A percentile compares a stretch with the other conserved stretches of the same genome.
Conservation (phyloP, 139 green algal species). For the Closterium sp. region DNA sequence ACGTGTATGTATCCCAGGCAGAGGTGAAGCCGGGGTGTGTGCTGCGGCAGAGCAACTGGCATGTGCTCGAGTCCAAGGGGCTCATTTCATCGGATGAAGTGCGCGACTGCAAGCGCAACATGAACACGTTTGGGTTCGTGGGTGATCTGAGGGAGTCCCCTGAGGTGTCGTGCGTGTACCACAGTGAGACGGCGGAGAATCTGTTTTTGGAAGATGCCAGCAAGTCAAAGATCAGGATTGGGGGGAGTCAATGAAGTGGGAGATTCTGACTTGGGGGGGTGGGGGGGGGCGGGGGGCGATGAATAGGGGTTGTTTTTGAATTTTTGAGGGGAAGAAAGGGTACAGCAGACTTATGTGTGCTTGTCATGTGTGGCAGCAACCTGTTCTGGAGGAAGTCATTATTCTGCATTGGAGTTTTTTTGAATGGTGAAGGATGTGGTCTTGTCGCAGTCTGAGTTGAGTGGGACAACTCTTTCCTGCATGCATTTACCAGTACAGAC, state of each 20-base stretch:
- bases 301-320: too few species aligned
- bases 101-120: constrained; percentile 87
- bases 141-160: constrained; percentile 81
- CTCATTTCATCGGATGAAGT: constrained; percentile 76
- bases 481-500: too few species aligned
- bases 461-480: too few species aligned
- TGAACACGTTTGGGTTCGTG: constrained; percentile 99
- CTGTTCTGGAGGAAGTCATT: too few species aligned
- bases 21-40: constrained; percentile 98
- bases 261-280: too few species aligned
- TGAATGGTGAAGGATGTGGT: too few species aligned
- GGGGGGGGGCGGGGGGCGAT: too few species aligned
- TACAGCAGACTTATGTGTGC: too few species aligned
- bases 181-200: constrained; percentile 93
- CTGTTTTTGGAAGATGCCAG: constrained; percentile 73
- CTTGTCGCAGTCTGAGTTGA: too few species aligned
- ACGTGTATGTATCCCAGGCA: constrained; percentile 93
- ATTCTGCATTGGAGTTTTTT: too few species aligned
- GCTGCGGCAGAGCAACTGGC: constrained; percentile 86
- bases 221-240: constrained; percentile 34
- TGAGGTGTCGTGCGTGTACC: constrained; percentile 89
- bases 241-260: background rate
- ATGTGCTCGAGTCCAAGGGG: constrained; percentile 84
- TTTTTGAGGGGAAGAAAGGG: too few species aligned
- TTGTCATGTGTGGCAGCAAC: too few species aligned